phyloP scores from a whole-genome alignment of 129 eudicot species.

The Helichrysum umbraculigerum region DNA sequence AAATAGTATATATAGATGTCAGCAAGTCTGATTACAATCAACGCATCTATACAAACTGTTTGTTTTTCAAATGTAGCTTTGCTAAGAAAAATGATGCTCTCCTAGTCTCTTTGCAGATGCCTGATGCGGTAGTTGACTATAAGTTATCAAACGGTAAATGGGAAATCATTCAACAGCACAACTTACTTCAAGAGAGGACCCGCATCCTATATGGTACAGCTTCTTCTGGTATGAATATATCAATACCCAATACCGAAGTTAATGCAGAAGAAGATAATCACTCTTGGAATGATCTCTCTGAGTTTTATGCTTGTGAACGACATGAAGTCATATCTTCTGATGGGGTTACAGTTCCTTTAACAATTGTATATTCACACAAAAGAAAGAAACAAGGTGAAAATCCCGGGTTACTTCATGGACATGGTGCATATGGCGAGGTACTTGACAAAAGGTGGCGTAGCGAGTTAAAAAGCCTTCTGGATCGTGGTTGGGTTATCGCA shows the following conservation, averaged over 20 bases:
- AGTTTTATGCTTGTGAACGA: slow-evolving; percentile 84
- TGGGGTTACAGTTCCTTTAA: slow-evolving; percentile 70
- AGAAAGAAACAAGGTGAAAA: slow-evolving; percentile 49
- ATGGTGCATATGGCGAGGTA: slow-evolving; percentile 93
- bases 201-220: slow-evolving; percentile 69
- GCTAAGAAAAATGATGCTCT: slow-evolving; percentile 16
- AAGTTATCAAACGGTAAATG: slow-evolving; percentile 70
- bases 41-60: neutral
- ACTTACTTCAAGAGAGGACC: slow-evolving; percentile 76
- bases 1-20: neutral
- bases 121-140: slow-evolving; percentile 94
- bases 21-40: slow-evolving; percentile 4
- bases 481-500: slow-evolving; percentile 97
- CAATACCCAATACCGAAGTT: slow-evolving; percentile 30
- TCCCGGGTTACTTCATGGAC: slow-evolving; percentile 90
- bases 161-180: slow-evolving; percentile 81
- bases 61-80: neutral
- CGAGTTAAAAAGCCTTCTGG: slow-evolving; percentile 90
- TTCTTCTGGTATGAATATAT: slow-evolving; percentile 35
- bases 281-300: slow-evolving; percentile 81
- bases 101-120: slow-evolving; percentile 59
- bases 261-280: slow-evolving; percentile 40
- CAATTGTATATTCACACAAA: slow-evolving; percentile 71
- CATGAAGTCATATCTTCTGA: slow-evolving; percentile 72
- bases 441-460: slow-evolving; percentile 91